phyloP scores from a whole-genome alignment of 176 grass and related monocot species.

The Poa pratensis region DNA sequence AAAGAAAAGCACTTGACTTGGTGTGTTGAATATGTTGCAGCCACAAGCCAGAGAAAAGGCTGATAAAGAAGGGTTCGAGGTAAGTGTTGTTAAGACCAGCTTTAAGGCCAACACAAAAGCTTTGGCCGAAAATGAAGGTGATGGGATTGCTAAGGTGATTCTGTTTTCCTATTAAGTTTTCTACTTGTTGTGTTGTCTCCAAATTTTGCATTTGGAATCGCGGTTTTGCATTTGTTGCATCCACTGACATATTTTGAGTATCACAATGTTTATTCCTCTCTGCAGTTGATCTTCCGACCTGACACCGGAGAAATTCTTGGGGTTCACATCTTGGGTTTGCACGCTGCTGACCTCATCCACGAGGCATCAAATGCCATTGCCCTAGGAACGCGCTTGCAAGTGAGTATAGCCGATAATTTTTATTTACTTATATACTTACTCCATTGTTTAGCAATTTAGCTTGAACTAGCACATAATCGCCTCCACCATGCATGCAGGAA shows the following conservation, averaged over 20 bases:
- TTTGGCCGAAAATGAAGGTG: conserved; percentile 98
- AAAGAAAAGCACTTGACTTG: not conserved
- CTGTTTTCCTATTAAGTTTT: not conserved
- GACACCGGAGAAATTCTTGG: conserved; percentile 96
- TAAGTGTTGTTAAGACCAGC: conserved; percentile 91
- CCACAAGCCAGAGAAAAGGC: conserved; percentile 94
- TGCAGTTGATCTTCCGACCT: conserved; percentile 89
- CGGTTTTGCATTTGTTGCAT: not conserved
- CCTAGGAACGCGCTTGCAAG: conserved; percentile 78
- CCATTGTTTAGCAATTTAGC: not conserved
- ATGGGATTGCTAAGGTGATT: conserved; percentile 87
- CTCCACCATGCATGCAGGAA: conserved; percentile 49
- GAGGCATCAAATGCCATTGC: conserved; percentile 96
- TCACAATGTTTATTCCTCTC: conserved; percentile 28
- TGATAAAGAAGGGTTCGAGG: conserved; percentile 86
- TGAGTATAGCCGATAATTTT: conserved; percentile 37
- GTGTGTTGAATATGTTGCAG: conserved; percentile 59
- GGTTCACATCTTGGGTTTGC: conserved; percentile 95
- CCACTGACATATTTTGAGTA: not conserved
- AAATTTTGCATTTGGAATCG: not conserved
- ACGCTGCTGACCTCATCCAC: conserved; percentile 93
- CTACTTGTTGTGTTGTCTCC: not conserved
- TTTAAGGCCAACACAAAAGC: conserved; percentile 99
- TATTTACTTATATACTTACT: not conserved
- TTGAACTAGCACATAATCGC: conserved; percentile 9